These are phyloP conservation scores for Themeda triandra DNA, from an alignment of 176 grass and related monocot genomes.

Conservation along the genomic window DNA sequence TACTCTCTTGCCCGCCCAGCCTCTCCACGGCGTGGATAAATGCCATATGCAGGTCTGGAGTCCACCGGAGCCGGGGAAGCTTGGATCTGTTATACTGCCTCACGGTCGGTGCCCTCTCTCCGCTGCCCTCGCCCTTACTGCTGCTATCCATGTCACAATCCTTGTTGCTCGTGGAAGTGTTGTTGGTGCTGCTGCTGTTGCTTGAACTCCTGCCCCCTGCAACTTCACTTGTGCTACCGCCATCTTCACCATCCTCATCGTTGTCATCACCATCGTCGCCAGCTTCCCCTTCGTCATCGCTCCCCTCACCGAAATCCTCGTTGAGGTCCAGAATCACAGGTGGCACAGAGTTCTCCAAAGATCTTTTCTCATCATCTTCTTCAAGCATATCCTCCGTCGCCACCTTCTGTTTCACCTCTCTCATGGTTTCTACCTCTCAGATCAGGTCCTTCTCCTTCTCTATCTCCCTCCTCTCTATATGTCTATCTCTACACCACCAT, in stretches of 20 bases:
- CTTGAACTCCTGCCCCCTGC: conserved; percentile 41
- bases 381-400: conserved; percentile 43
- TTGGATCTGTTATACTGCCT: conserved; percentile 94
- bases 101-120: conserved; percentile 43
- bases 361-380: conserved; percentile 32
- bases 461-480: conserved; percentile 4
- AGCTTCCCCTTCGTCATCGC: conserved; percentile 5
- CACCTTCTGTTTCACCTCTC: conserved; percentile 46
- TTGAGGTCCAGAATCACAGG: conserved; percentile 63
- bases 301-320: conserved; percentile 32
- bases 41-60: conserved; percentile 85
- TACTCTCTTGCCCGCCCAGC: conserved; percentile 99
- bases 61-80: conserved; percentile 84
- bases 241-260: not conserved
- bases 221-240: conserved; percentile 34
- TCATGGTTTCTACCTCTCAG: conserved; percentile 32
- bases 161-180: conserved; percentile 34
- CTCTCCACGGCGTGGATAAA: conserved; percentile 88
- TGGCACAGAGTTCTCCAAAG: conserved; percentile 17
- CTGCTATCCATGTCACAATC: conserved; percentile 20
- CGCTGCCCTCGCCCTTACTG: conserved; percentile 46
- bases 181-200: conserved; percentile 51
- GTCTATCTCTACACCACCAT: conserved; percentile 38
- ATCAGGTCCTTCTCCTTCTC: not conserved
- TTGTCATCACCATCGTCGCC: not conserved